Base-by-base conservation (phyloP, 352 stramenopile genomes). In the Phytophthora europaea region DNA sequence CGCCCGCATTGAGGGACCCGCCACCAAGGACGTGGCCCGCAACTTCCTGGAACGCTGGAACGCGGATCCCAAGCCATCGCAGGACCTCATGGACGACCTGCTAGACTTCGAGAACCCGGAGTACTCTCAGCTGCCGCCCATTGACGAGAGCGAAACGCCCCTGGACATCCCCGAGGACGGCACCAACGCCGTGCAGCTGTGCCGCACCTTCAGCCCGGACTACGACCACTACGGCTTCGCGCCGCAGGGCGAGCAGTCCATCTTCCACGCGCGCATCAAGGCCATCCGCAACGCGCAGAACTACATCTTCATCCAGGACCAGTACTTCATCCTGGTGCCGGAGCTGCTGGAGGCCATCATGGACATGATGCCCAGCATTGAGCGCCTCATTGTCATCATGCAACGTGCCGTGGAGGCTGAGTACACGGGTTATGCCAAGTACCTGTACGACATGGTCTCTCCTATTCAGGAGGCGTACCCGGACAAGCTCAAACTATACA, bases 11-110 rank as follows among this genome's bases (percentile, higher is more conserved):
- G 63, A 85, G 10, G 84, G 85, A 0, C 74, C 76, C 2, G 81
- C 84, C 0, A 78, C 78, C 0, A 74, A 66, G 36, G 88, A 95
- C 56, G 83, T 93, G n/a, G 83, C 86, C 2, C 67, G 77, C 36
- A 93, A 85, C 52, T 95, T 93, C 52, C 63, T 87, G 3, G 70
- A 86, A 36, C 82, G 88, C 8, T 95, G 88, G 88, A 92, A 91
- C 68, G 73, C 79, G 3, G 20, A 55, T 0, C 57, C 59, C 6
- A 63, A 75, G n/a, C 81, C 82, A 9, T 83, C 68, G 15, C 61
- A 85, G 26, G 70, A 83, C 55, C 56, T 84, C 0, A 65, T 82
- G 70, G 76, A 89, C 26, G 76, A 89, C 28, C 53, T 90, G 31
- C 57, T 92, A 20, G 72, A 84, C 51, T 88, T 90, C 64, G 69